Evolutionary conservation across 148 eudicot species (phyloP), one percentile per base, ranked within the genome.

Genomic region (Dianthus caryophyllus): DNA sequence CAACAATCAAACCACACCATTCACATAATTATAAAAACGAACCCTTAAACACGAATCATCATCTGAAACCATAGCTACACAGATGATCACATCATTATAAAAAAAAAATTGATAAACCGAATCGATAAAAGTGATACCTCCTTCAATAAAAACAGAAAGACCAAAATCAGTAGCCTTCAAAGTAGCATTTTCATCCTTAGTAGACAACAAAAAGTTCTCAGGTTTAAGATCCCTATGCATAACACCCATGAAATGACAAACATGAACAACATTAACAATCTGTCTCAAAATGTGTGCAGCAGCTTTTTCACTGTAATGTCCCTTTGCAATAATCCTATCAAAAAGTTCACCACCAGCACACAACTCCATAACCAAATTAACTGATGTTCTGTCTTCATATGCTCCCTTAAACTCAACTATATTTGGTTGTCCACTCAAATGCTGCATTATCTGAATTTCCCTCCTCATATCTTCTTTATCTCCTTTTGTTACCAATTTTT

Each of bases 171-270:
- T 87, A 13, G 90, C 88, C 72, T 89, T 87, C 62, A 89, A 58
- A n/a, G 77, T 68, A 66, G 96, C 88, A 66, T 68, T 66, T 27
- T 83, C 84, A 66, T 78, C 84, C 72, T 78, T 85, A 39, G 82
- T 89, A 30, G 93, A 73, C 9, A 89, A 71, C 78, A 89, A 79
- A 80, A 89, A 89, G 76, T 89, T 89, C 80, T 89, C 96, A 15
- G 96, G 96, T 73, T 89, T 89, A 72, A 89, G 71, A 72, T 89
- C 96, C 25, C 96, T 66, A 56, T 89, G 96, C 93, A 89, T 81
- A 47, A 89, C 93, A 20, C 96, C 96, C 96, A 89, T 89, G 58
- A 85, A 89, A 64, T 89, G 92, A 70, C 96, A 89, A 20, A 87
- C 82, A 66, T 89, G 92, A 49, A 89, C 90, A 71, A 87, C 96